Conservation (phyloP, 2,329 filamentous ascomycete genomes). For the Alternaria rosae region DNA sequence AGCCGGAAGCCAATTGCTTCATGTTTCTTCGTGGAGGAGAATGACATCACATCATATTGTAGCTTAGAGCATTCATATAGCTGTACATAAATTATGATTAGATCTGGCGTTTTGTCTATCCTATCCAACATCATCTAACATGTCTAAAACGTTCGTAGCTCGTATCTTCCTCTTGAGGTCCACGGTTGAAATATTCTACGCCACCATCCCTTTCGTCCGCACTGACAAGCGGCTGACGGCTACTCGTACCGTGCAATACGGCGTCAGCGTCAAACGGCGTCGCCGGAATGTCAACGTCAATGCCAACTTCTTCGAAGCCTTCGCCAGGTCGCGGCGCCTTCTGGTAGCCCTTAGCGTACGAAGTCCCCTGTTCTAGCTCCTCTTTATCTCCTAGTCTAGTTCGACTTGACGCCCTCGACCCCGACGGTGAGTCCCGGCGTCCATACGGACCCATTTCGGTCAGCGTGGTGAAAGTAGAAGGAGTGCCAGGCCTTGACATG, state of each 20-base stretch:
- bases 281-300: slow-evolving; percentile 30
- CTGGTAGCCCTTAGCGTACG: slow-evolving; percentile 38
- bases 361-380: slow-evolving; percentile 31
- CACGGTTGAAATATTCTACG: slow-evolving; percentile 14
- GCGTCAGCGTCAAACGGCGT: slow-evolving; percentile 34
- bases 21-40: neutral
- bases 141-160: slow-evolving; percentile 28
- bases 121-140: neutral
- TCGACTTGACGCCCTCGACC: slow-evolving; percentile 29
- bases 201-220: slow-evolving; percentile 7
- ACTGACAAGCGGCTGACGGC: slow-evolving; percentile 28
- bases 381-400: slow-evolving; percentile 27
- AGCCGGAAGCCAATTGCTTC: neutral
- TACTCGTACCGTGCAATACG: slow-evolving; percentile 22
- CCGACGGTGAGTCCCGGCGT: slow-evolving; percentile 11
- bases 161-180: slow-evolving; percentile 19
- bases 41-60: neutral
- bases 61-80: neutral
- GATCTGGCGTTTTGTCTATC: neutral
- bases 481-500: slow-evolving; percentile 49
- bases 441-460: slow-evolving; percentile 27
- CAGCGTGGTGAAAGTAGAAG: slow-evolving; percentile 39
- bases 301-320: slow-evolving; percentile 27
- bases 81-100: slow-evolving; percentile 1
- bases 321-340: slow-evolving; percentile 22